Conservation (phyloP, 768 basidiomycete genomes). For the Agaricus subrufescens region DNA sequence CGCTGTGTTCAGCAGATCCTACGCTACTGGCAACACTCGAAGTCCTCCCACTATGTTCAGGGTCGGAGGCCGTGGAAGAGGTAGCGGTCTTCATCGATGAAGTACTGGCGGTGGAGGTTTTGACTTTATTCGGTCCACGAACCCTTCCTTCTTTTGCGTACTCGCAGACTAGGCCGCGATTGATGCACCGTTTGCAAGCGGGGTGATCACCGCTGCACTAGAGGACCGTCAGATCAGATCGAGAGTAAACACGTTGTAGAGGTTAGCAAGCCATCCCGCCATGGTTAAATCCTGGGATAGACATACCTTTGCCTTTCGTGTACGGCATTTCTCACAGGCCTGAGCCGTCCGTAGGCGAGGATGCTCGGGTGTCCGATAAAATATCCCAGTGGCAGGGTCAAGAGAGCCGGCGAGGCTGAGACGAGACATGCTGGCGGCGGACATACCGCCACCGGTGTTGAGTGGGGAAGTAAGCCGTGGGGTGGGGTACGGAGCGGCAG, state of each 20-base stretch:
- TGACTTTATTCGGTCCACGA: constrained; percentile 58
- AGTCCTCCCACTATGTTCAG: constrained; percentile 14
- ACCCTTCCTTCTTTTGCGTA: constrained; percentile 66
- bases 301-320: constrained; percentile 68
- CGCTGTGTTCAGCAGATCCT: constrained; percentile 17
- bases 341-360: constrained; percentile 66
- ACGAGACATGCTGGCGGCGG: constrained; percentile 7
- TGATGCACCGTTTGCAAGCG: constrained; percentile 59
- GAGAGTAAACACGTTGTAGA: background rate
- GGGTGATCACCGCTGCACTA: constrained; percentile 75
- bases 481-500: constrained; percentile 24
- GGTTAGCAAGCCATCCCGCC: background rate
- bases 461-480: constrained; percentile 24
- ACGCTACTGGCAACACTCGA: constrained; percentile 17
- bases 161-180: constrained; percentile 54
- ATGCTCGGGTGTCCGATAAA: constrained; percentile 60
- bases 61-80: constrained; percentile 5
- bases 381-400: constrained; percentile 61
- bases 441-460: constrained; percentile 9
- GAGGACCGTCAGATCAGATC: background rate
- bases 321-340: constrained; percentile 72
- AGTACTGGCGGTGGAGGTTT: constrained; percentile 20
- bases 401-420: constrained; percentile 49
- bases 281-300: background rate
- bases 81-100: constrained; percentile 8